Evolutionary conservation across 2,329 filamentous ascomycete genomes (phyloP), one percentile per base, ranked within the genome.

Genomic region (Stemphylium beticola): DNA sequence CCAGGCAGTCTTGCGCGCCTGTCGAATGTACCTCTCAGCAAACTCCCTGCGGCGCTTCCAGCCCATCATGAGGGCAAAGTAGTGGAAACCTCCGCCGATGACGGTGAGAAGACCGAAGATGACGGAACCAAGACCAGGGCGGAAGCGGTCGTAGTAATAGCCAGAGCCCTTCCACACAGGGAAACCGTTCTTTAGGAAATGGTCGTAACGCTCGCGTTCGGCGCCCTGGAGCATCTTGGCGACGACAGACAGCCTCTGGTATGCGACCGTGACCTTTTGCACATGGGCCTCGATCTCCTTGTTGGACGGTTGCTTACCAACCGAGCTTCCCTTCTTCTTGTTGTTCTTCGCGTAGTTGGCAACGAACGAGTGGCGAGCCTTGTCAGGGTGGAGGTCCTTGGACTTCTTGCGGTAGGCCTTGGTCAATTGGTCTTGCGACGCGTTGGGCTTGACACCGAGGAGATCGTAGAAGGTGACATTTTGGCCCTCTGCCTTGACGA

Each of bases 61-160:
- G 77, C 87, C 86, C 80, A 97, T 87, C 77, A 91, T 87, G 54
- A 98, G 82, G 14, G 89, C 88, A 44, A 91, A 80, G 78, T 97
- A 99, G 79, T 99, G 95, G 33, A 90, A 88, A 26, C 82, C 90
- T 60, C 95, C 95, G 53, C 93, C 93, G 46, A 90, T 85, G 47
- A 91, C 85, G 59, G 96, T 74, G 76, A 98, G 92, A 36, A 96
- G 79, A 42, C 93, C 93, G 22, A 88, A 57, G 46, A 98, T 77
- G 40, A 96, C 95, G 12, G 90, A 90, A 55, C 91, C 92, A 39
- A 98, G 81, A 8, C 95, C 95, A 1, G 95, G 95, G 17, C 95
- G 86, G 83, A 93, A 97, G 53, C 95, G 88, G 68, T 87, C 87
- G 81, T 99, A 99, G 83, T 98, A 99, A 84, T 99, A 99, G 59